Conservation (phyloP, 345 rosid genomes). For the Carallia brachiata region DNA sequence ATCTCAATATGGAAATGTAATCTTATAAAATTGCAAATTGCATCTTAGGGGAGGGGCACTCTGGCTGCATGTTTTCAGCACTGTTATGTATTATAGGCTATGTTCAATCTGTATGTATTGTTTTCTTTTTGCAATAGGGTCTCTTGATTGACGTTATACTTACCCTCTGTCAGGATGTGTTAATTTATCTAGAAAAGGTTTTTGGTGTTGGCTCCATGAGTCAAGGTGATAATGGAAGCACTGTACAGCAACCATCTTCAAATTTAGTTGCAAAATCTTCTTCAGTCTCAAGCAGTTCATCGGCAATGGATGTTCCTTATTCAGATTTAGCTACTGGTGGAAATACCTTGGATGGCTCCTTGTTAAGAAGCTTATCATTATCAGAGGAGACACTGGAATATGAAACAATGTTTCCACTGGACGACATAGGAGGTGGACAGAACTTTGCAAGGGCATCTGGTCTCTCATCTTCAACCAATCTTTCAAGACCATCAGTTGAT, state of each 20-base stretch:
- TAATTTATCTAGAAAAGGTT: conserved; percentile 68
- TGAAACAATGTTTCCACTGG: conserved; percentile 61
- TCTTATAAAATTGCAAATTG: too few species aligned
- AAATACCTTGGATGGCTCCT: conserved; percentile 59
- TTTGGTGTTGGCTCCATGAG: conserved; percentile 56
- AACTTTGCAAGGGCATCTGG: conserved; percentile 51
- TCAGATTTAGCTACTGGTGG: conserved; percentile 50
- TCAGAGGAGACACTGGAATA: conserved; percentile 78
- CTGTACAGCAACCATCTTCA: conserved; percentile 53
- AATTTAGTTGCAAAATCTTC: conserved; percentile 58
- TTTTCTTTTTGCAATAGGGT: too few species aligned
- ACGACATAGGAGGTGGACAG: conserved; percentile 69
- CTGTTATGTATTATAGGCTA: not conserved
- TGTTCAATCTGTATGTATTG: too few species aligned
- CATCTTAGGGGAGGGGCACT: too few species aligned
- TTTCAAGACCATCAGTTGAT: conserved; percentile 53
- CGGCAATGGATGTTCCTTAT: conserved; percentile 53
- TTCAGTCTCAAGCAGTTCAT: conserved; percentile 58
- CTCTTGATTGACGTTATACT: conserved; percentile 2
- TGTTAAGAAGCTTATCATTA: conserved; percentile 57
- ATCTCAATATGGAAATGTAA: too few species aligned
- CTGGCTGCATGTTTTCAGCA: not conserved
- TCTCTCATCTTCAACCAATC: conserved; percentile 53
- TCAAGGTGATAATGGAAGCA: conserved; percentile 66
- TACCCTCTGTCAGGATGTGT: conserved; percentile 61